Base-by-base conservation (phyloP, 768 basidiomycete species). In the Naganishia friedmannii region DNA sequence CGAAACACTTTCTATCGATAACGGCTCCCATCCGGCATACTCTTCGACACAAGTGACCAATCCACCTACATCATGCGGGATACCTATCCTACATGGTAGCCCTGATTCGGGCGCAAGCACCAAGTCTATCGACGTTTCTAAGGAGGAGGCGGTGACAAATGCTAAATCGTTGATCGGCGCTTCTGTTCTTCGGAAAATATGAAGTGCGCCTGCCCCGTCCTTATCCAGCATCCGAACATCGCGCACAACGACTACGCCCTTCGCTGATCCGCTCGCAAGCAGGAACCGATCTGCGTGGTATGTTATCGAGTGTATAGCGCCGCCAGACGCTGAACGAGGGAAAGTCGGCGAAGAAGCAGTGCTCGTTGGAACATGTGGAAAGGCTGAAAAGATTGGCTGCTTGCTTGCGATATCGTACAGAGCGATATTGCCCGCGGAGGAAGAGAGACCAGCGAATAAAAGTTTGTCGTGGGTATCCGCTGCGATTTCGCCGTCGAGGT, bases 201-300 rank as follows among this genome's bases (percentile, higher is more conserved):
- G 72, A 19, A 69, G 53, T 42, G 42, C 31, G 23, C 42, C 56
- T 21, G 39, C 31, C 34, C 53, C 57, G 15, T 45, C n/a, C 31
- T 65, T 23, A 34, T 65, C 67, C 37, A 87, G 79, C 3, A 81
- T 78, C n/a, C 86, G 83, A 0, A 85, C 82, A 74, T 89, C 86
- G 73, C 86, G 86, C 4, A 90, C 70, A 0, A 84, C 80, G 0
- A 89, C 83, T 9, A 87, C 74, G 2, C 89, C 89, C 7, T 78
- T 78, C 2, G 80, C 79, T 15, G 88, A 85, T 2, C 89, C 89
- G 13, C 87, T 87, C 0, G 85, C 88, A 13, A 90, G 80, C 3
- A 88, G 76, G 57, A 83, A 79, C 58, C 79, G 75, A 3, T 73
- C 65, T 2, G 81, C 69, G 21, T 84, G 82, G 74, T 86, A 85